phyloP scores from a whole-genome alignment of 768 basidiomycete genomes.

The Pulveroboletus sp. region DNA sequence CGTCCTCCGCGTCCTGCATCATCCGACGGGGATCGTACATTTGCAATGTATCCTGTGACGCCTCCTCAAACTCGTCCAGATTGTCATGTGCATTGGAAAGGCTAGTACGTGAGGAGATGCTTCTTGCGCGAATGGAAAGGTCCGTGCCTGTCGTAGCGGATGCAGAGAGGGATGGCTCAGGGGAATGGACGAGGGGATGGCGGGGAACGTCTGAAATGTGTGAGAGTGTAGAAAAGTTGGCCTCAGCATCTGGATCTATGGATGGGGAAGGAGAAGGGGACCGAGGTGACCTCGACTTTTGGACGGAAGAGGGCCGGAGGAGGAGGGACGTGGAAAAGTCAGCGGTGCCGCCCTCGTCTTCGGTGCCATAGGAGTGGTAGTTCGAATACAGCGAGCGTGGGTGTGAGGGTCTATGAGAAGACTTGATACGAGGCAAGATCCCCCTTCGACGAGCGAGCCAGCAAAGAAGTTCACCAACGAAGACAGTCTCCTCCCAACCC shows the following conservation, averaged over 20 bases:
- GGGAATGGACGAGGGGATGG: slow-evolving; percentile 30
- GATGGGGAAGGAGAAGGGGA: neutral
- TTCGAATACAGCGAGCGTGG: slow-evolving; percentile 16
- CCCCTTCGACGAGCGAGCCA: slow-evolving; percentile 56
- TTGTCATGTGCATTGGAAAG: slow-evolving; percentile 13
- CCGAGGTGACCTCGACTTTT: neutral
- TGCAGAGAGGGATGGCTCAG: slow-evolving; percentile 28
- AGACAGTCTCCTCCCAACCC: slow-evolving; percentile 61
- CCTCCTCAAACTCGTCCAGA: slow-evolving; percentile 5
- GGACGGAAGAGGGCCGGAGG: slow-evolving; percentile 18
- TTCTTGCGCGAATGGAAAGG: slow-evolving; percentile 27
- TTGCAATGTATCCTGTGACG: slow-evolving; percentile 17
- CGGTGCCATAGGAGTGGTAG: slow-evolving; percentile 20
- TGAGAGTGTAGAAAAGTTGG: slow-evolving; percentile 16
- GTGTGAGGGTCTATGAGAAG: neutral
- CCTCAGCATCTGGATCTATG: neutral
- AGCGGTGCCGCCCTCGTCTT: slow-evolving; percentile 10
- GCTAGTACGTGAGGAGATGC: slow-evolving; percentile 24
- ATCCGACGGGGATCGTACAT: slow-evolving; percentile 11
- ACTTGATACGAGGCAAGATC: slow-evolving; percentile 19
- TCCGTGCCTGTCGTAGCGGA: slow-evolving; percentile 34
- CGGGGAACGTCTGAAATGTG: slow-evolving; percentile 28
- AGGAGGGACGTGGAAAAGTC: slow-evolving; percentile 27
- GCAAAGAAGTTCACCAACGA: slow-evolving; percentile 61
- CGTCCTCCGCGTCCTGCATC: slow-evolving; percentile 31